Evolutionary conservation across 495 filamentous ascomycete species (phyloP), one percentile per base, ranked within the genome.

Genomic region (Haplographium delicatum): DNA sequence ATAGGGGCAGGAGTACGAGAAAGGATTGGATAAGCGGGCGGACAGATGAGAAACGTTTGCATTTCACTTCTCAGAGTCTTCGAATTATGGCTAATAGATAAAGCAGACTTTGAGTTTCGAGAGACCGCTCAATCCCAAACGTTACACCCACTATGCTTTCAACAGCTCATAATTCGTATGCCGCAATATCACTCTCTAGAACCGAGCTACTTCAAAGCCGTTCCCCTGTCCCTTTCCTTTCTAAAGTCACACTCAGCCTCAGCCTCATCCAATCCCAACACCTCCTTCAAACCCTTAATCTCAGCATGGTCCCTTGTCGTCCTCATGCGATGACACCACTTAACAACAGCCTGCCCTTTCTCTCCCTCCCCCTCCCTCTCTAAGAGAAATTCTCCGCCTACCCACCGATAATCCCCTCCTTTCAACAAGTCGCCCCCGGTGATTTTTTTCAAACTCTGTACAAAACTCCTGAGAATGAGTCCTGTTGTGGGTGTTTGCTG

Each of bases 381-480:
- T 56, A 89, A 91, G 34, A 95, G 50, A 57, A 94, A 90, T 65
- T 95, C 90, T 0, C 88, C 90, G 2, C 90, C 90, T 18, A 88
- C 80, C 66, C 91, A 84, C 45, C 74, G 70, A 41, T 71, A 67
- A 58, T 86, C 80, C 0, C 89, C 88, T 2, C 77, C 81, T 54
- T 84, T 82, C n/a, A 79, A 62, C 9, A 71, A 76, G 23, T 81
- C 65, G 35, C 79, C 74, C 13, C 56, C 62, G 4, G 62, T 59
- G 1, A 82, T 48, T 57, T 80, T 63, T 61, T 72, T 75, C 10
- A 91, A 44, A 0, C 65, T 73, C 61, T 85, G 81, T 5, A 76
- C 56, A 22, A 90, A 65, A 8, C 72, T 74, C 24, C 67, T 67
- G 0, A 77, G 37, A 0, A 72, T 72, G 0, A 65, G 56, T 5